Conservation (phyloP, 352 stramenopile species). For the Phytophthora idaei region DNA sequence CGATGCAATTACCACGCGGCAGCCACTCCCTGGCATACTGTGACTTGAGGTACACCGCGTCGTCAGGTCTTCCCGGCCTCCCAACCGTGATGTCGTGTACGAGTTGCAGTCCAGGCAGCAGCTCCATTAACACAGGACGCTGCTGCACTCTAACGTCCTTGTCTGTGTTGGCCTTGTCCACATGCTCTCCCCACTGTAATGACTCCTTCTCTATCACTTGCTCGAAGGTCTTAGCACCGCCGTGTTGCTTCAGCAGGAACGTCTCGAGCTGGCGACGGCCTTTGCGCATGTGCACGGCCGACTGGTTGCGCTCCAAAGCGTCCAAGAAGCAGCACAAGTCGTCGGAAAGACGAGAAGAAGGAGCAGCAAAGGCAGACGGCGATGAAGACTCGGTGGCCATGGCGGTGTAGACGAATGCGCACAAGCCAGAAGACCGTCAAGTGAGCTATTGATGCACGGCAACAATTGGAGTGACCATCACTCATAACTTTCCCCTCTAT, state of each 20-base stretch:
- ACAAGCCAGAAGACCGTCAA: constrained; percentile 19
- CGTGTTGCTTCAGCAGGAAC: constrained; percentile 52
- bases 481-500: constrained; percentile 3
- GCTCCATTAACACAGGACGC: constrained; percentile 42
- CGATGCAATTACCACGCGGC: constrained; percentile 78
- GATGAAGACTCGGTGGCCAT: constrained; percentile 9
- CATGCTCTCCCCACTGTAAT: constrained; percentile 49
- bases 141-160: constrained; percentile 50
- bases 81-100: constrained; percentile 74
- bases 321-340: constrained; percentile 45
- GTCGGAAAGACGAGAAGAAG: constrained; percentile 43
- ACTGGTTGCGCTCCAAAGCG: constrained; percentile 25
- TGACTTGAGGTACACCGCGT: constrained; percentile 70
- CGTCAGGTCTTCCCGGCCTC: constrained; percentile 64
- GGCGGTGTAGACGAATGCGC: constrained; percentile 2
- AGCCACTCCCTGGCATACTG: constrained; percentile 72
- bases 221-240: constrained; percentile 39
- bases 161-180: constrained; percentile 35
- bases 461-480: constrained; percentile 9
- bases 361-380: constrained; percentile 45
- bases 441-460: neutral
- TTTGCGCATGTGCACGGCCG: constrained; percentile 49
- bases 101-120: constrained; percentile 40
- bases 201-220: constrained; percentile 43
- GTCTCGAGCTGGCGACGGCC: constrained; percentile 57